A percentile compares a stretch with the other conserved stretches of the same genome.
Evolutionary conservation across 2,329 filamentous ascomycete genomes (phyloP).

Genomic region (Fusarium chlamydosporum): DNA sequence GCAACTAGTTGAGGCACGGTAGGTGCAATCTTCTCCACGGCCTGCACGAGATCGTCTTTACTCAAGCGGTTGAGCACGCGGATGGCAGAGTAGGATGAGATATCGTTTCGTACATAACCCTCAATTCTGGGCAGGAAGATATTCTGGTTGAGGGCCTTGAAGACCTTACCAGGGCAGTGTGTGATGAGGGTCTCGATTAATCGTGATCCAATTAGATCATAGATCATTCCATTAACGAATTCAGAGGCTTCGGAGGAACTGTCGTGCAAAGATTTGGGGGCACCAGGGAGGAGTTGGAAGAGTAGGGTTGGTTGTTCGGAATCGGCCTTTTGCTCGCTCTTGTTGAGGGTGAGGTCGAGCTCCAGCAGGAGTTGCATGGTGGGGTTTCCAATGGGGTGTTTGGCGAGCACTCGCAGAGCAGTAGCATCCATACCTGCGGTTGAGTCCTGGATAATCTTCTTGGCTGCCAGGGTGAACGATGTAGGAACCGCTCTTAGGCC

Average conservation of each 20-base stretch:
- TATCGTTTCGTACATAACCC: slow-evolving; percentile 87
- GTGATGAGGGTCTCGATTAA: slow-evolving; percentile 89
- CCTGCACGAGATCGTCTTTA: slow-evolving; percentile 85
- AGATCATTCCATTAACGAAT: slow-evolving; percentile 89
- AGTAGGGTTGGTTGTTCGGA: slow-evolving; percentile 70
- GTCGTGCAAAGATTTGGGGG: slow-evolving; percentile 76
- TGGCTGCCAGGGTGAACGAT: slow-evolving; percentile 81
- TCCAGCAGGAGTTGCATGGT: slow-evolving; percentile 91
- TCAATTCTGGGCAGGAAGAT: slow-evolving; percentile 85
- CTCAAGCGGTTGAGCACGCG: slow-evolving; percentile 85
- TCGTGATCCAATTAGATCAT: slow-evolving; percentile 90
- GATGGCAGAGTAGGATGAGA: slow-evolving; percentile 89
- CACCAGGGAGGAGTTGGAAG: slow-evolving; percentile 83
- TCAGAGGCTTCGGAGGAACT: slow-evolving; percentile 78
- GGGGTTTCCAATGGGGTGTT: slow-evolving; percentile 91
- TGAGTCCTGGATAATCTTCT: slow-evolving; percentile 85
- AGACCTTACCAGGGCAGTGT: slow-evolving; percentile 85
- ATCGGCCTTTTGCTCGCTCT: slow-evolving; percentile 62
- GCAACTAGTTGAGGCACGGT: slow-evolving; percentile 80
- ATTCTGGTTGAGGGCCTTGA: slow-evolving; percentile 87
- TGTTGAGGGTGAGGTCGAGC: slow-evolving; percentile 82
- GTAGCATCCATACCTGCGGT: slow-evolving; percentile 81
- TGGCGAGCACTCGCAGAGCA: slow-evolving; percentile 85
- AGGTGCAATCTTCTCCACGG: slow-evolving; percentile 78
- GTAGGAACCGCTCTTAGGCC: slow-evolving; percentile 75